Percentiles rank a stretch among this genome's conserved stretches.
Evolutionary conservation across 2,329 filamentous ascomycete genomes (phyloP).

Genomic region (Knoxdaviesia proteae): DNA sequence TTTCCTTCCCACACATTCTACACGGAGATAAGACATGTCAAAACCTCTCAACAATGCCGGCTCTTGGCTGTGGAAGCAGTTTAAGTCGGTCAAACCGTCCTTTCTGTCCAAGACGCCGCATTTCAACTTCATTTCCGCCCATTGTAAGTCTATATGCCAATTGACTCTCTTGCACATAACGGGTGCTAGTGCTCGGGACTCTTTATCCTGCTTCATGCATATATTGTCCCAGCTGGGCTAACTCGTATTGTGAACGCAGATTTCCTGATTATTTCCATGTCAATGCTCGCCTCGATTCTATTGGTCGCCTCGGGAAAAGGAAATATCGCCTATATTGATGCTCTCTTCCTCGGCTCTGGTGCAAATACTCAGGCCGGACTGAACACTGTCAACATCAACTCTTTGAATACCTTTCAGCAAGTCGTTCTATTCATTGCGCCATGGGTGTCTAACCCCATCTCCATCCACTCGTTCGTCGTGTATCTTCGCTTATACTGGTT

Average conservation of each 20-base stretch:
- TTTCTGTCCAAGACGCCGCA: conserved; percentile 40
- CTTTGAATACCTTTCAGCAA: conserved; percentile 51
- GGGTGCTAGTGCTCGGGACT: conserved; percentile 1
- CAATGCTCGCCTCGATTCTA: conserved; percentile 55
- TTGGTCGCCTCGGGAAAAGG: conserved; percentile 41
- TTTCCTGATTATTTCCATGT: conserved; percentile 57
- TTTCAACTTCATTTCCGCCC: conserved; percentile 64
- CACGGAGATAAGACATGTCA: neutral
- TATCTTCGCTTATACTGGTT: conserved; percentile 95
- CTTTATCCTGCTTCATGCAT: neutral
- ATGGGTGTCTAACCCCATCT: conserved; percentile 63
- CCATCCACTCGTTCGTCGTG: conserved; percentile 69
- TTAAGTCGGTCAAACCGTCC: conserved; percentile 30
- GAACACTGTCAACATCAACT: conserved; percentile 57
- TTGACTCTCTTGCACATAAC: neutral
- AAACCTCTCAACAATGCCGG: neutral
- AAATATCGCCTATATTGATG: conserved; percentile 59
- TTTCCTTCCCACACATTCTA: neutral
- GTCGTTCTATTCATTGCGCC: conserved; percentile 49
- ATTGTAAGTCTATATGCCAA: conserved; percentile 34
- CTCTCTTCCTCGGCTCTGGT: conserved; percentile 72
- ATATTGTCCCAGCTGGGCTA: neutral
- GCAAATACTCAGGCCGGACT: conserved; percentile 80
- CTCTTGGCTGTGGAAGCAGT: conserved; percentile 16
- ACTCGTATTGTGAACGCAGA: conserved; percentile 23